phyloP scores from a whole-genome alignment of 345 rosid species.

The Melastoma malabathricum region DNA sequence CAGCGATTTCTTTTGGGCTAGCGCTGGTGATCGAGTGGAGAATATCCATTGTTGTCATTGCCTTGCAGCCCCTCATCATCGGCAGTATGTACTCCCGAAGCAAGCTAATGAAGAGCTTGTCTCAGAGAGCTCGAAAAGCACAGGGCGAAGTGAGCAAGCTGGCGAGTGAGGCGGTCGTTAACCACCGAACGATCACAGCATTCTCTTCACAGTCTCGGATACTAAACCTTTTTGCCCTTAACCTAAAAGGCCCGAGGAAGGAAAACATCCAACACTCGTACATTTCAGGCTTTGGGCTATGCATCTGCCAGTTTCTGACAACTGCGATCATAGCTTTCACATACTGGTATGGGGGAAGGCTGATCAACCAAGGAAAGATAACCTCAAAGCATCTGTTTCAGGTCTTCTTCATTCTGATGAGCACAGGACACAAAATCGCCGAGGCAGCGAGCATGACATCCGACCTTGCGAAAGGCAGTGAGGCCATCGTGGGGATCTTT shows the following conservation, averaged over 20 bases:
- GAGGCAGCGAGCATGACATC: slow-evolving; percentile 44
- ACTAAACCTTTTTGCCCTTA: slow-evolving; percentile 14
- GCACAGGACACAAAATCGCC: slow-evolving; percentile 33
- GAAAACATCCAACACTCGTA: slow-evolving; percentile 37
- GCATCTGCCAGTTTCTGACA: slow-evolving; percentile 32
- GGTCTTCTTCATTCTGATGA: slow-evolving; percentile 33
- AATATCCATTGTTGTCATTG: slow-evolving; percentile 30
- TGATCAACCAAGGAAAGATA: slow-evolving; percentile 20
- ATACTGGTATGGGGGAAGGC: slow-evolving; percentile 40
- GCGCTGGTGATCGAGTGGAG: slow-evolving; percentile 29
- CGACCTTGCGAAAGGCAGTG: slow-evolving; percentile 26
- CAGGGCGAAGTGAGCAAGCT: slow-evolving; percentile 29
- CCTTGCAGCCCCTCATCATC: slow-evolving; percentile 32
- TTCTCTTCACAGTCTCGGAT: slow-evolving; percentile 39
- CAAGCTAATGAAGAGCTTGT: slow-evolving; percentile 40
- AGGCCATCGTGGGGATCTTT: slow-evolving; percentile 23
- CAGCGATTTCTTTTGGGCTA: slow-evolving; percentile 18
- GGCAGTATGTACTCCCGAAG: slow-evolving; percentile 25
- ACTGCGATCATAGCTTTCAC: slow-evolving; percentile 23
- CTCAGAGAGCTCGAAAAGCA: slow-evolving; percentile 24
- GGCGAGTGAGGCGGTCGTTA: slow-evolving; percentile 35
- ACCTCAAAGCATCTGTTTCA: slow-evolving; percentile 23
- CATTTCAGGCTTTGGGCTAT: slow-evolving; percentile 29
- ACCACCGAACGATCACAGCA: slow-evolving; percentile 37
- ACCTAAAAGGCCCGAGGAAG: slow-evolving; percentile 24